Base-by-base conservation (phyloP, 1,284 basidiomycete genomes). In the Exobasidium rhododendri region DNA sequence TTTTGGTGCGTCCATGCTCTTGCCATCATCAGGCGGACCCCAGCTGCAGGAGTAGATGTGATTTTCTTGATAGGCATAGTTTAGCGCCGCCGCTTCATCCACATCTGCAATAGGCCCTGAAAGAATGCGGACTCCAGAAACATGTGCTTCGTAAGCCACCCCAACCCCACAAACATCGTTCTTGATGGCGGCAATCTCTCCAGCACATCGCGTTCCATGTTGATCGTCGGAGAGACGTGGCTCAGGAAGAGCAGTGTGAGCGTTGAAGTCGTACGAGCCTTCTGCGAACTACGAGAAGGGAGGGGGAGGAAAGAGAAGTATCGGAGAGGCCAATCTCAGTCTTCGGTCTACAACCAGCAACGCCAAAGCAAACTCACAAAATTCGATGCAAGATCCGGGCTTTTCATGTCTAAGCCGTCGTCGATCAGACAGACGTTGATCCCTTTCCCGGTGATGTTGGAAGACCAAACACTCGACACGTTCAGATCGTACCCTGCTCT, bases 181-280 rank as follows among this genome's bases (percentile, higher is more conserved):
- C 80, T 90, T 92, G n/a, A 86, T 86, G 0, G 96, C 96, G n/a
- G 91, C 93, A 59, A 99, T 88, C 81, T 99, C 96, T 31, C 96
- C 96, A 0, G 94, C 94, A 79, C 96, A 99, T 2, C 96, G 89
- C 0, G 96, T 99, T 17, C 96, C 96, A 78, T 99, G 96, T 79
- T 92, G 91, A 75, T 99, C 96, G 71, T 98, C 94, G 26, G 84
- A 85, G 51, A 96, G 86, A 56, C 89, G 86, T 0, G 96, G 96
- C 46, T 88, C 89, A 3, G 96, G 96, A 10, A 97, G 83, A 7
- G 87, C 83, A 35, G 86, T 87, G 78, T 98, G 92, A 75, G 96
- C 91, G 80, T 98, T 98, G 81, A 93, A 99, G 81, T 99, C 94
- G 80, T 93, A 92, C 0, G 94, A 97, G 61, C 94, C 89, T 46